Evolutionary conservation across 768 basidiomycete genomes (phyloP), one percentile per base, ranked within the genome.

Genomic region (Suillus placidus): DNA sequence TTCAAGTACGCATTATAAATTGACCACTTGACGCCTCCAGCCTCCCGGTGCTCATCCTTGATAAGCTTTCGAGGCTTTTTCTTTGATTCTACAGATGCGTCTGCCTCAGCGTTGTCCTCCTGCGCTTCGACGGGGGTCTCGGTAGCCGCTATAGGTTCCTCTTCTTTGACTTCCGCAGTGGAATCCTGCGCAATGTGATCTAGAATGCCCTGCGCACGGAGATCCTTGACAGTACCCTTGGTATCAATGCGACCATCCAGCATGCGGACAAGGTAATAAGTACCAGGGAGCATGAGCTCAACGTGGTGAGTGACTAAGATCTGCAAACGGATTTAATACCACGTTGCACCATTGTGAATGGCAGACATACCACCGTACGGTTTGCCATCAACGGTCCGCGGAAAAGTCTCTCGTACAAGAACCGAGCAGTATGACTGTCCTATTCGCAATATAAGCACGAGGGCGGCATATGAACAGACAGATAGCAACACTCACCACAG

Each of bases 231-330:
- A 0, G 84, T 85, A 7, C 93, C 93, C 71, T 92, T 87, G 1
- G 85, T 83, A 70, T 93, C 92, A 60, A 94, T 87, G 16, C 92
- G 86, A 3, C 93, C 93, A 71, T 94, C 92, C 2, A 92, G 81
- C 84, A 94, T 89, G 34, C 91, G 86, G 8, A 94, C 83, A 3
- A 94, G 77, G 70, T 93, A 93, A 69, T 88, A 72, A 0, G 90
- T 85, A 0, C 87, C 88, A 0, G 92, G 89, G 8, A 93, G 84
- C 20, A 94, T 88, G 1, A 95, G 84, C 60, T 94, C 91, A 34
- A 94, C 88, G 71, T 94, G 93, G 67, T 95, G 93, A 0, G 92
- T 93, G 42, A 95, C 92, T 5, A 90, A 80, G 47, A 90, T 79
- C 88, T 88, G 65, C 3, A 12, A 20, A 42, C 13, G 1, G 35